Conservation (phyloP, 73 alveolate genomes). For the Stentor coeruleus region DNA sequence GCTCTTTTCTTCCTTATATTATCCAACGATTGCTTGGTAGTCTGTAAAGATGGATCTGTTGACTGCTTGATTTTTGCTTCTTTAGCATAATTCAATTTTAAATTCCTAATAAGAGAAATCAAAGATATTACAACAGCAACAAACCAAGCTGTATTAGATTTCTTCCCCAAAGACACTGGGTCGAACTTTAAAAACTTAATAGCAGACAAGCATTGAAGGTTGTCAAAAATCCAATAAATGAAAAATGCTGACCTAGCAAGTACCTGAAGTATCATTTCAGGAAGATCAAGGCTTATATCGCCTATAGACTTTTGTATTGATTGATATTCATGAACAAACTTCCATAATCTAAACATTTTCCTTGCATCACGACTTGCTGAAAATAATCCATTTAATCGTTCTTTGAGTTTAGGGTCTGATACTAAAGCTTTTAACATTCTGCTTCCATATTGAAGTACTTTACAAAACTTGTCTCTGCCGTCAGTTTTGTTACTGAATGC, state of each 20-base stretch:
- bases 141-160: not conserved
- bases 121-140: not conserved
- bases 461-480: not conserved
- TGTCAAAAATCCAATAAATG: not conserved
- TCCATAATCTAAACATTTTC: not conserved
- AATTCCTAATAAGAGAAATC: not conserved
- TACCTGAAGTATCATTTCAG: not conserved
- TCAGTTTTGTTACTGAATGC: not conserved
- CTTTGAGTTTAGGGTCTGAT: not conserved
- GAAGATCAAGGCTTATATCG: not conserved
- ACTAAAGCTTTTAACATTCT: not conserved
- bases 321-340: not conserved
- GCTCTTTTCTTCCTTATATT: not conserved
- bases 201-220: not conserved
- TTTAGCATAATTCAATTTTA: not conserved
- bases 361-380: not conserved
- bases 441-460: not conserved
- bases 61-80: not conserved
- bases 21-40: not conserved
- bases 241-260: not conserved
- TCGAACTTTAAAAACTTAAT: not conserved
- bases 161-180: not conserved
- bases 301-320: not conserved
- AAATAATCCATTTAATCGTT: not conserved
- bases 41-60: not conserved